Evolutionary conservation across 2,329 filamentous ascomycete species (phyloP), one percentile per base, ranked within the genome.

Genomic region (Microcyclosporella mali): DNA sequence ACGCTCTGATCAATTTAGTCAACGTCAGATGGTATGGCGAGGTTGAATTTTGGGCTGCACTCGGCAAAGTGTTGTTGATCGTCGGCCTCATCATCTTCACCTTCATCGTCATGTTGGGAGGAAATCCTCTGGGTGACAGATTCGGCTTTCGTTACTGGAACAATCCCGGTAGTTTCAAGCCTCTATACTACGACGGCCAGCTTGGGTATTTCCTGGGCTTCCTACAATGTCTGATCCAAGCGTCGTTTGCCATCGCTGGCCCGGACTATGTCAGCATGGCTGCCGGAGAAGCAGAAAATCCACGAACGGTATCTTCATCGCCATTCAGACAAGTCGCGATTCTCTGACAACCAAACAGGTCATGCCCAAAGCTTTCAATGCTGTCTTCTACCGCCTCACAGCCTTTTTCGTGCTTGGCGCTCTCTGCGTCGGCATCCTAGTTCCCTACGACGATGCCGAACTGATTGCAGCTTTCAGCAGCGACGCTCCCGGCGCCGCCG

Each of bases 201-300:
- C 73, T 88, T 0, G 87, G 87, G n/a, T 71, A 74, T 14, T 89
- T 82, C 58, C 68, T 88, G 1, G 88, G 87, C 0, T 88, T 94
- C 51, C 60, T 90, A 32, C 78, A 84, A 52, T 88, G 84, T 55
- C 68, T 88, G 12, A 86, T 87, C 46, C 75, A 80, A 48, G 82
- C 82, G 2, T 77, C 78, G 29, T 84, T 85, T 59, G 81, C 79
- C 1, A 77, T 84, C 48, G 84, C 57, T 10, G 81, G 82, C 0
- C 80, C 80, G 0, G 81, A 85, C 55, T 83, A 83, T 63, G 78
- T 85, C 49, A 67, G 71, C 19, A 73, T 79, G 74, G 70, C 75
- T 3, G 82, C 83, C 2, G 82, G 81, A 14, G 84, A 88, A 61
- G 76, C 83, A 1, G 76, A 84, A 55, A 84, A 86, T 52, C 84